Percentiles rank a stretch among this genome's conserved stretches.
These are phyloP conservation scores for Ilyonectria destructans DNA, from an alignment of 2,329 filamentous ascomycete species.

Conservation along the genomic window DNA sequence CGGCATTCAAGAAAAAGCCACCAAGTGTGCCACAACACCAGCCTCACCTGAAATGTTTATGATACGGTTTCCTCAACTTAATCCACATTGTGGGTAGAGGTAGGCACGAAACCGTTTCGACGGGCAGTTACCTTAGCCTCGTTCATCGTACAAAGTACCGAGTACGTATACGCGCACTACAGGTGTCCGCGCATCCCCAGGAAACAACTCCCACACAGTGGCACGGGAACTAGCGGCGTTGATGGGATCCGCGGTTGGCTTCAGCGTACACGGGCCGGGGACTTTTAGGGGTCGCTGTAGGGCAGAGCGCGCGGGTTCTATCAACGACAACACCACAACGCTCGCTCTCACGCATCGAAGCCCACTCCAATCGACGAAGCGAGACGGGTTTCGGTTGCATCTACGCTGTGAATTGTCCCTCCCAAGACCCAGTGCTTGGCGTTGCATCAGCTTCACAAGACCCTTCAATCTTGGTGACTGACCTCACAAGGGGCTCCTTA, in stretches of 20 bases:
- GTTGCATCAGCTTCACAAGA: too few relatives aligned
- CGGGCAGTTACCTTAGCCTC: too few relatives aligned
- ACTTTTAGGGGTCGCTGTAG: neutral
- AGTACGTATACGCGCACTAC: neutral
- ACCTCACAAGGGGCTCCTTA: neutral
- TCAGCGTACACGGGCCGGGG: neutral
- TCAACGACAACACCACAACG: too few relatives aligned
- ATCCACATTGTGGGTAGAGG: neutral
- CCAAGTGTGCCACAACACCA: neutral
- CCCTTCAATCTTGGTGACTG: too few relatives aligned
- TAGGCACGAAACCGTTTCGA: neutral
- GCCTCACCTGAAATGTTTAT: neutral
- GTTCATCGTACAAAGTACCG: too few relatives aligned
- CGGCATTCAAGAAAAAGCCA: neutral
- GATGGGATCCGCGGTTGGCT: neutral
- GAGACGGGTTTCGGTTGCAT: too few relatives aligned
- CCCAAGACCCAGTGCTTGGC: too few relatives aligned
- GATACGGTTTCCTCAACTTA: neutral
- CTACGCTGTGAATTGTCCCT: too few relatives aligned
- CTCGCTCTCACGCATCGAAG: too few relatives aligned
- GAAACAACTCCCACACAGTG: neutral
- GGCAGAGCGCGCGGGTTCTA: too few relatives aligned
- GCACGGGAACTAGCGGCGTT: neutral
- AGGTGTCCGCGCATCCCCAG: neutral
- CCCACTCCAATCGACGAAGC: too few relatives aligned